A percentile compares a stretch with the other conserved stretches of the same genome.
These are phyloP conservation scores for Gracilariopsis chorda DNA, from an alignment of 23 red algal genomes.

Conservation along the genomic window DNA sequence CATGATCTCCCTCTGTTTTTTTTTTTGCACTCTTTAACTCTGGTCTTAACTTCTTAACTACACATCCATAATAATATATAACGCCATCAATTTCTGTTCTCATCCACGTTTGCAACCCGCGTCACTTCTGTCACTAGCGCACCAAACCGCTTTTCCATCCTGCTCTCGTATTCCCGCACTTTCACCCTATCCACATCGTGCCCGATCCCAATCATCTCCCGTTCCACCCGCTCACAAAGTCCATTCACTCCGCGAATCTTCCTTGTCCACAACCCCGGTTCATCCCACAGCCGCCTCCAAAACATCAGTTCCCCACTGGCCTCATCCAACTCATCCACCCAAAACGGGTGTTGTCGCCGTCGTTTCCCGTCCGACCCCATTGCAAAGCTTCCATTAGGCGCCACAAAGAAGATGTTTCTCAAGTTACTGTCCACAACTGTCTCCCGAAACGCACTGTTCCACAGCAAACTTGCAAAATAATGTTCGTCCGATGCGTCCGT, in stretches of 20 bases:
- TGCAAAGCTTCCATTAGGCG: conserved; percentile 54
- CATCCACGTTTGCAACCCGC: background rate
- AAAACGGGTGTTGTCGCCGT: conserved; percentile 74
- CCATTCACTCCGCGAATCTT: conserved; percentile 31
- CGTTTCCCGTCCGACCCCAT: conserved; percentile 25
- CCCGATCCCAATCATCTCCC: conserved; percentile 46
- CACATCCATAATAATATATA: no score
- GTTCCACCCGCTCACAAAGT: conserved; percentile 33
- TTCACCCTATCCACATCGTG: background rate
- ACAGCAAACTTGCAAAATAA: conserved; percentile 67
- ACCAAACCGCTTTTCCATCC: conserved; percentile 6
- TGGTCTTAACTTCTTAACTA: no score
- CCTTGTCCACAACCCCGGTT: conserved; percentile 37
- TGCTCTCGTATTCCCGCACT: conserved; percentile 4
- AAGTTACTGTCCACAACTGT: conserved; percentile 45
- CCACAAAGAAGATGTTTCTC: conserved; percentile 69
- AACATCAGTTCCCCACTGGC: conserved; percentile 10
- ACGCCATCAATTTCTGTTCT: background rate
- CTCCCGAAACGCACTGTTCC: conserved; percentile 35
- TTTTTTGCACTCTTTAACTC: no score
- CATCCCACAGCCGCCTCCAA: conserved; percentile 15
- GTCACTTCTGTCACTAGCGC: background rate
- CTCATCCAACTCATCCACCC: conserved; percentile 64
- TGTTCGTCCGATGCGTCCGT: conserved; percentile 60
- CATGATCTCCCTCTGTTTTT: no score